Evolutionary conservation across 441 rosid genomes (phyloP).

Genomic region (Bocquillonia castaneifolia): DNA sequence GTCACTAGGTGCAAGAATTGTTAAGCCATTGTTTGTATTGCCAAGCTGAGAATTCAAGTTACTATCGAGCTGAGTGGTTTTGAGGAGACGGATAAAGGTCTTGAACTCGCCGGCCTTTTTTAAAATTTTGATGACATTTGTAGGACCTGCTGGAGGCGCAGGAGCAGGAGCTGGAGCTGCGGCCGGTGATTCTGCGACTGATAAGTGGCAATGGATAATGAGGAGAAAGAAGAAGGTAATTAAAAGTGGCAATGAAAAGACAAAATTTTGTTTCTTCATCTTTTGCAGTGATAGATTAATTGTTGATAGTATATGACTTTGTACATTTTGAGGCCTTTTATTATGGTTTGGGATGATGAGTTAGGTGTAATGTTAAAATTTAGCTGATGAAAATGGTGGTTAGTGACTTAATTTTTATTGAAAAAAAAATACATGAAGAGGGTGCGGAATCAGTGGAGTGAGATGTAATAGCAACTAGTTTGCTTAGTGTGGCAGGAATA

Average conservation of each 20-base stretch:
- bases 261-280: conserved; percentile 23
- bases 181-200: conserved; percentile 30
- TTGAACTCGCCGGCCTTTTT: conserved; percentile 59
- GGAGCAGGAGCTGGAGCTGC: conserved; percentile 3
- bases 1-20: conserved; percentile 65
- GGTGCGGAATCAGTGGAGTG: conserved; percentile 8
- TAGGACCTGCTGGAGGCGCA: conserved; percentile 38
- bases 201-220: conserved; percentile 18
- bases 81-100: conserved; percentile 48
- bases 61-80: conserved; percentile 46
- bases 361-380: conserved; percentile 33
- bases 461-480: conserved; percentile 13
- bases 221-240: conserved; percentile 39
- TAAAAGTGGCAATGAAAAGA: conserved; percentile 21
- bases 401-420: background rate
- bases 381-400: conserved; percentile 24
- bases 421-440: background rate
- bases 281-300: conserved; percentile 16
- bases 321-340: conserved; percentile 22
- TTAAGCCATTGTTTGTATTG: conserved; percentile 60
- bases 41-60: conserved; percentile 59
- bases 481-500: conserved; percentile 16
- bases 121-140: conserved; percentile 57
- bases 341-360: conserved; percentile 17
- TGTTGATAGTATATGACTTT: no score